Percentiles rank a stretch among this genome's conserved stretches.
These are phyloP conservation scores for Podospora conica DNA, from an alignment of 495 filamentous ascomycete genomes.

Conservation along the genomic window DNA sequence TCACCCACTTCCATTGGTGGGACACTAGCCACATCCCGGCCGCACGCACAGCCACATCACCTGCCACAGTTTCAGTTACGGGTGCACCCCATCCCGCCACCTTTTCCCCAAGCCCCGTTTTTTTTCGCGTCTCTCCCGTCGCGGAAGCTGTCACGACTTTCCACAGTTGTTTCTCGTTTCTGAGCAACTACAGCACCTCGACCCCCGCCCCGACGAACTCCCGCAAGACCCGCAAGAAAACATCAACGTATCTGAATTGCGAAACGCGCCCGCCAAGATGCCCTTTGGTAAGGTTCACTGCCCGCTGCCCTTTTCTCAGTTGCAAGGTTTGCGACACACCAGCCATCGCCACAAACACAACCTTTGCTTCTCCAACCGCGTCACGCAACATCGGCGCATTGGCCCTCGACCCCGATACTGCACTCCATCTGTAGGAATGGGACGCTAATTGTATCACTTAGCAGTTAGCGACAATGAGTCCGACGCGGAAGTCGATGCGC, in stretches of 20 bases:
- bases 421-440: not conserved
- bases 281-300: constrained; percentile 19
- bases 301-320: not conserved
- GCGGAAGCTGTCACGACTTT: not conserved
- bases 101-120: not conserved
- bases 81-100: not conserved
- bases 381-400: not conserved
- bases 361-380: not conserved
- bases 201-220: not conserved
- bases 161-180: not conserved
- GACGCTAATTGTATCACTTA: constrained; percentile 17
- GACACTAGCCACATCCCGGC: not conserved
- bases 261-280: constrained; percentile 9
- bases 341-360: not conserved
- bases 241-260: not conserved
- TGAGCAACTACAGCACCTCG: not conserved
- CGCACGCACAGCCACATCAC: not conserved
- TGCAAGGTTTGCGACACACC: not conserved
- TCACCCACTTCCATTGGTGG: not conserved
- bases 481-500: constrained; percentile 20
- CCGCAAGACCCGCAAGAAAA: not conserved
- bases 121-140: not conserved
- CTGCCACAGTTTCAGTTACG: not conserved
- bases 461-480: constrained; percentile 38
- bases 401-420: not conserved